Evolutionary conservation across 495 filamentous ascomycete genomes (phyloP), one percentile per base, ranked within the genome.

Genomic region (Bryoglossum gracile): DNA sequence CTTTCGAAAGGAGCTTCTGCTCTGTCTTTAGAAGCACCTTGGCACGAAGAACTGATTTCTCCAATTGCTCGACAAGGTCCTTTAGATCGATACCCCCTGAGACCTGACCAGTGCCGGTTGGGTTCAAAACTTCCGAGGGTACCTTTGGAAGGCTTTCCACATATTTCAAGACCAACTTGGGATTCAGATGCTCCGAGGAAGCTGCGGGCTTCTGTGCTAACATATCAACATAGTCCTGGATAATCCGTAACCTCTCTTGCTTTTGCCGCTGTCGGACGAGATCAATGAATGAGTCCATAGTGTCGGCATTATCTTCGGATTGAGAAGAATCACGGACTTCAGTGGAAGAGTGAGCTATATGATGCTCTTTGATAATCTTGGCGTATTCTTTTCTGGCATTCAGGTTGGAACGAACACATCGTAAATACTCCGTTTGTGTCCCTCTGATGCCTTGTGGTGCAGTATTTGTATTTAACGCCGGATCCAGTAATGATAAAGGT

Each of bases 1-100:
- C 47, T 45, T 80, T 71, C 21, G 77, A 71, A 9, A 85, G 71
- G 4, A 82, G 65, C 30, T 70, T 72, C 58, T 82, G 80, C 53
- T 88, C 83, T 22, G 62, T 68, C 46, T 78, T 72, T 9, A 85
- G 71, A 37, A 78, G 70, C 35, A 76, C 62, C 55, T 81, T 83
- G 13, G 83, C 73, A 16, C 73, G 72, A 11, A 87, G 63, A 10
- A 85, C 78, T 0, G 81, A 75, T 58, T 77, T 76, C 58, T 87
- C 82, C 14, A 88, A 68, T 3, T 75, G 76, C 30, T 76, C 69
- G 18, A 81, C 66, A 3, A 86, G 65, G 8, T 63, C 74, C 47
- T 77, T 62, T 21, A 73, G 43, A 40, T 60, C 53, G 34, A 68
- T 60, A 13, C 68, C 67, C 8, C 63, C 61, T 10, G 51, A 26